phyloP scores from a whole-genome alignment of 768 basidiomycete genomes.

The Auricularia sp. region DNA sequence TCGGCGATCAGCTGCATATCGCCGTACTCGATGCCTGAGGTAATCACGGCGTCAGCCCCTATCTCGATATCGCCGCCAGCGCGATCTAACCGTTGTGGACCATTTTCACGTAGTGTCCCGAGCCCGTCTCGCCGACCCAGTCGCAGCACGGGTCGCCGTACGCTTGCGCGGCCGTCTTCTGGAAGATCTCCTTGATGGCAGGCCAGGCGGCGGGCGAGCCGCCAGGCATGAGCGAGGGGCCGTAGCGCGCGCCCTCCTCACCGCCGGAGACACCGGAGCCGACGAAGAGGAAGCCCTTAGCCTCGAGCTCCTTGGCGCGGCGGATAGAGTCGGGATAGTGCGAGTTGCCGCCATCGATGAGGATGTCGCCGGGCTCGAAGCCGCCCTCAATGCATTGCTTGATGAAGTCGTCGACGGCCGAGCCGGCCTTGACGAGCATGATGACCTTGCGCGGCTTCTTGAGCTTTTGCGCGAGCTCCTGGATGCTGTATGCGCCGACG shows the following conservation, averaged over 20 bases:
- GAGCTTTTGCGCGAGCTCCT: slow-evolving; percentile 87
- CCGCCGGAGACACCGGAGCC: slow-evolving; percentile 99
- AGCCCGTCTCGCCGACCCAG: slow-evolving; percentile 95
- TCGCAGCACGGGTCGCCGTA: slow-evolving; percentile 96
- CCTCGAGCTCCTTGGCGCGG: slow-evolving; percentile 83
- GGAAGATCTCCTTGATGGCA: slow-evolving; percentile 96
- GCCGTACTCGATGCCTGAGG: slow-evolving; percentile 91
- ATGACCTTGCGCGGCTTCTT: slow-evolving; percentile 95
- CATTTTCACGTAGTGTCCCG: slow-evolving; percentile 99
- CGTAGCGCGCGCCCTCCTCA: slow-evolving; percentile 95
- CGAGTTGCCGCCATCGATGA: slow-evolving; percentile 99
- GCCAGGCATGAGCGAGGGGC: slow-evolving; percentile 99
- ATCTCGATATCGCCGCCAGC: not conserved
- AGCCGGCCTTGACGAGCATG: slow-evolving; percentile 95
- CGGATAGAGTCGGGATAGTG: slow-evolving; percentile 98
- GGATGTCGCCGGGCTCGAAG: slow-evolving; percentile 92
- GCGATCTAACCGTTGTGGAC: slow-evolving; percentile 75
- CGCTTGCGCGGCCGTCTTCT: slow-evolving; percentile 92
- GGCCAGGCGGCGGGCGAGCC: slow-evolving; percentile 93
- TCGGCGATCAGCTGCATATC: slow-evolving; percentile 99
- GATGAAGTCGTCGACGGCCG: slow-evolving; percentile 95
- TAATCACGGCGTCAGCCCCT: not conserved
- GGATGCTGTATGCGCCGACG: slow-evolving; percentile 86
- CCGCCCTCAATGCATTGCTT: slow-evolving; percentile 66
- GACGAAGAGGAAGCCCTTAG: slow-evolving; percentile 92